Evolutionary conservation across 305 asterid species (phyloP), one percentile per base, ranked within the genome.

Genomic region (Fraxinus dipetala): DNA sequence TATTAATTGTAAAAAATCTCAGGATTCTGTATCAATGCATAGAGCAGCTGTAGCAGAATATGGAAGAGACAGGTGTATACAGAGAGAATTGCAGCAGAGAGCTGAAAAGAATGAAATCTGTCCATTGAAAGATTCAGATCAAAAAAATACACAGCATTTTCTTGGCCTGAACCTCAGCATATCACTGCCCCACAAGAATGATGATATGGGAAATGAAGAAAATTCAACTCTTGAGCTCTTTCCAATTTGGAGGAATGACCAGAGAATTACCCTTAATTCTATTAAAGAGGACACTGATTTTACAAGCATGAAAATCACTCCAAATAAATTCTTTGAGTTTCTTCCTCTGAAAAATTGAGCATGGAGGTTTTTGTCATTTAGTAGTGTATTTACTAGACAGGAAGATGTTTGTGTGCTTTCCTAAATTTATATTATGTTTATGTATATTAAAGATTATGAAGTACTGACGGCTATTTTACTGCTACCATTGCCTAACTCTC

Each of bases 11-110:
- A 6, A 14, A 30, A 18, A 1, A 59, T 4, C 56, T 69, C 89
- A 88, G 93, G 87, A 78, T 61, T 79, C 85, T 85, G 90, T 10
- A 83, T 87, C 92, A 78, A 82, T 86, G 87, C 90, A 87, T 26
- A 84, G 83, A 30, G 51, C 61, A 48, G 81, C 9, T 18, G 38
- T 78, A 35, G 85, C 84, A 74, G 86, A 84, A 81, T 72, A 81
- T 45, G 77, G 80, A 74, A 78, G 54, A 72, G 85, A 74, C 30
- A 84, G 38, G 77, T 86, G 86, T 72, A n/a, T 16, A 16, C 63
- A 51, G 63, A 51, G 22, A n/a, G 85, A 76, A 81, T 81, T 73
- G 88, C 85, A 81, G 89, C 88, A 88, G 86, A 88, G 84, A 89
- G 91, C 84, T 74, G 38, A 83, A 73, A 40, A 54, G 24, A 54